phyloP scores from a whole-genome alignment of 2,329 filamentous ascomycete species.

The Colletotrichum tropicicola region DNA sequence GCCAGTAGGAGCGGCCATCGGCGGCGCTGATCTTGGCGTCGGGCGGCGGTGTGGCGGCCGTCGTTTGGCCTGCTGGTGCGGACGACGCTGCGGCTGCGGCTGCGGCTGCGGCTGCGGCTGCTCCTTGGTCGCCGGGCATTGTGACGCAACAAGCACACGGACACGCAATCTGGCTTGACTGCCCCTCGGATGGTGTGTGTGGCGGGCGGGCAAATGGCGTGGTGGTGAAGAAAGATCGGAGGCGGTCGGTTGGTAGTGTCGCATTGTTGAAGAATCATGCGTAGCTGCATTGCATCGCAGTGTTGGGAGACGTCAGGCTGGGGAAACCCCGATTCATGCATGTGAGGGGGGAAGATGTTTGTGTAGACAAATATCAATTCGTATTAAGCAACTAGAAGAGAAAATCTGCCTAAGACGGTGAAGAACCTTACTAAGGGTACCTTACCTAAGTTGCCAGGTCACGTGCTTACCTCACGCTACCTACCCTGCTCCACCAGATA shows the following conservation, averaged over 20 bases:
- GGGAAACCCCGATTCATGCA: background rate
- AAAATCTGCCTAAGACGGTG: background rate
- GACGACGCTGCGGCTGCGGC: background rate
- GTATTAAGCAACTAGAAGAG: background rate
- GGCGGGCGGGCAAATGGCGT: conserved; percentile 7
- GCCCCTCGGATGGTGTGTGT: background rate
- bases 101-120: conserved; percentile 6
- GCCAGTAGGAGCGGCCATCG: conserved; percentile 57
- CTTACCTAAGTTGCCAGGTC: too few species aligned
- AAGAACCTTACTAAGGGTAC: background rate
- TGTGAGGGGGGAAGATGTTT: background rate
- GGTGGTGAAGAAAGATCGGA: conserved; percentile 17
- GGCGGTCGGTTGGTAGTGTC: conserved; percentile 12
- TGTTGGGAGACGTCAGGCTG: background rate
- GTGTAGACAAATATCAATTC: background rate
- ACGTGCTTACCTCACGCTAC: background rate
- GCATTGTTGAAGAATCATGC: conserved; percentile 24
- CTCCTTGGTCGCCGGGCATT: conserved; percentile 2
- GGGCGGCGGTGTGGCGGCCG: conserved; percentile 31
- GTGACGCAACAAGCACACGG: conserved; percentile 6
- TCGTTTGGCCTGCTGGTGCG: too few species aligned
- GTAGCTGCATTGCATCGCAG: conserved; percentile 13
- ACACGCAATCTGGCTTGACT: conserved; percentile 4
- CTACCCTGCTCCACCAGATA: background rate
- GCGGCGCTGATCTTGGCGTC: conserved; percentile 45